Evolutionary conservation across 2,329 filamentous ascomycete genomes (phyloP).

Genomic region (Metarhizium humberi): DNA sequence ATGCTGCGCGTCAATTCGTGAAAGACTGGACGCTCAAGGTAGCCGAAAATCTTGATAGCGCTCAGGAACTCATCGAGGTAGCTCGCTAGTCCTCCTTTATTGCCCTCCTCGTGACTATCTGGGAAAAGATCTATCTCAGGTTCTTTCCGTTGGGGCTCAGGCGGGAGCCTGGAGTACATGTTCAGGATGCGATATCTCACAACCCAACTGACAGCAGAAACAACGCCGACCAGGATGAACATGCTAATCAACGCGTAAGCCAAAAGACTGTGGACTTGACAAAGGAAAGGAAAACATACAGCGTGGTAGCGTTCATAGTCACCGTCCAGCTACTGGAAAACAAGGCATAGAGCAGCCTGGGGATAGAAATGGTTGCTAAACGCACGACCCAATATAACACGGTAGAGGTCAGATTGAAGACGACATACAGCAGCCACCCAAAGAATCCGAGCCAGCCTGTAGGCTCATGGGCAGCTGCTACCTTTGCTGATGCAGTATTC

Average conservation of each 20-base stretch:
- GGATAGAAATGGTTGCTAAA: conserved; percentile 79
- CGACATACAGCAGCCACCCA: conserved; percentile 42
- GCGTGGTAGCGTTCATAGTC: conserved; percentile 95
- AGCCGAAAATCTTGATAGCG: conserved; percentile 98
- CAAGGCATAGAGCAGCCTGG: conserved; percentile 79
- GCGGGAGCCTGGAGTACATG: conserved; percentile 89
- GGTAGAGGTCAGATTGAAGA: conserved; percentile 46
- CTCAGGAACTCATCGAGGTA: conserved; percentile 97
- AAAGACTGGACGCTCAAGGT: conserved; percentile 91
- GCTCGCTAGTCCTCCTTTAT: conserved; percentile 85
- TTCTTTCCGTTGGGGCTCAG: conserved; percentile 91
- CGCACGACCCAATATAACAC: conserved; percentile 72
- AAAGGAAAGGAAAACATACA: conserved; percentile 45
- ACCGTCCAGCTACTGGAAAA: conserved; percentile 92
- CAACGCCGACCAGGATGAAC: conserved; percentile 65
- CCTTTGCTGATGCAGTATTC: conserved; percentile 22
- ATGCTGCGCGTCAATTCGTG: conserved; percentile 96
- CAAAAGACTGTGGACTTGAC: background rate
- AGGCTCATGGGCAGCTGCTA: conserved; percentile 26
- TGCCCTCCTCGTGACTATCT: conserved; percentile 80
- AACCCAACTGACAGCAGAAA: conserved; percentile 86
- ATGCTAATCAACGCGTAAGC: conserved; percentile 39
- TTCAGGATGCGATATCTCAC: conserved; percentile 93
- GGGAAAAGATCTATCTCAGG: conserved; percentile 93
- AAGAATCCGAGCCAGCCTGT: conserved; percentile 50